Evolutionary conservation across 2,329 filamentous ascomycete species (phyloP).

Genomic region (Colletotrichum noveboracense): DNA sequence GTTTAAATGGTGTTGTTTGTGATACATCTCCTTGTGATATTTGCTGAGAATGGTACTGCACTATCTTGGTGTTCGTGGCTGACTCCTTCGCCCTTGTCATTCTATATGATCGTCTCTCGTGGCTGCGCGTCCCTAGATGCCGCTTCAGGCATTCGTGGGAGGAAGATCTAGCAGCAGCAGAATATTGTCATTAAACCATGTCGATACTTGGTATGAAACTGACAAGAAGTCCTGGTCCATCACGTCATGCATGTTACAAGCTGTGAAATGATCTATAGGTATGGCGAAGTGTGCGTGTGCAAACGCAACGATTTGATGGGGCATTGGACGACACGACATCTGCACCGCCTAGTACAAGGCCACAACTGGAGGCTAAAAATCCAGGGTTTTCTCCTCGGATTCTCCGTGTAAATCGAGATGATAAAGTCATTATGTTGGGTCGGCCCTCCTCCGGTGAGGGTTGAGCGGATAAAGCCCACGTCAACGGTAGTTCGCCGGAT

Average conservation of each 20-base stretch:
- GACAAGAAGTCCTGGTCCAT: neutral
- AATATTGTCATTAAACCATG: neutral
- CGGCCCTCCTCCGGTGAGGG: neutral
- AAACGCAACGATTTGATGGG: neutral
- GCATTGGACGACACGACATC: neutral
- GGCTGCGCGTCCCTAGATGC: neutral
- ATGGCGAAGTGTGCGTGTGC: neutral
- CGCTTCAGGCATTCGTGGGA: neutral
- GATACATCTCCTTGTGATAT: neutral
- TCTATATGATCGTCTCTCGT: neutral
- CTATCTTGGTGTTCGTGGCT: neutral
- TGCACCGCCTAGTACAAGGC: neutral
- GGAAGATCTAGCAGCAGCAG: neutral
- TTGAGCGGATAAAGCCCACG: neutral
- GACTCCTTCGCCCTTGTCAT: neutral
- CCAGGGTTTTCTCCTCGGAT: neutral
- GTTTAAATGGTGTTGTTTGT: neutral
- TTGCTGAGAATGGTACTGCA: neutral
- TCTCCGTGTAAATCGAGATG: neutral
- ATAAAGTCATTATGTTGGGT: neutral
- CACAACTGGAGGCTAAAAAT: neutral
- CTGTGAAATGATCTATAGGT: neutral
- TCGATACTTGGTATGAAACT: neutral
- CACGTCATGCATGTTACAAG: neutral
- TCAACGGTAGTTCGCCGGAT: neutral